Conservation (phyloP, 2,329 filamentous ascomycete species). For the Exophiala spinifera region DNA sequence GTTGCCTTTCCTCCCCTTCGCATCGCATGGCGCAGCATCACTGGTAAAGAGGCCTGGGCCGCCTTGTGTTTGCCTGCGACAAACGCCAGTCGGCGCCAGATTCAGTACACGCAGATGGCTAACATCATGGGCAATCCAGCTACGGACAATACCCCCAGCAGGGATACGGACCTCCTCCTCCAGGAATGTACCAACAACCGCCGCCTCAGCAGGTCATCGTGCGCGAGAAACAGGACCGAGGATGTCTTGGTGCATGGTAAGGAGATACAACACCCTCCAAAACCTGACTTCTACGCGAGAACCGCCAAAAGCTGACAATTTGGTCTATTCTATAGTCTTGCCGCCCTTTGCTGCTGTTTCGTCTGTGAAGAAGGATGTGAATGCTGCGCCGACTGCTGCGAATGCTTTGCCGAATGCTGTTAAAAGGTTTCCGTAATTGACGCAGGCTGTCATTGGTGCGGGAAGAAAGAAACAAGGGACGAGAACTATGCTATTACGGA, state of each 20-base stretch:
- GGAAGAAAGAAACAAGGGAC: neutral
- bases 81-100: no score
- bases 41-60: no score
- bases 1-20: neutral
- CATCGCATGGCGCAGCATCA: no score
- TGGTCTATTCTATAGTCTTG: constrained; percentile 43
- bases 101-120: neutral
- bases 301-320: neutral
- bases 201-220: constrained; percentile 42
- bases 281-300: neutral
- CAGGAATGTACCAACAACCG: constrained; percentile 46
- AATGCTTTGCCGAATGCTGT: constrained; percentile 38
- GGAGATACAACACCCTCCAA: neutral
- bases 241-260: constrained; percentile 53
- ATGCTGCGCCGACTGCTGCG: constrained; percentile 61
- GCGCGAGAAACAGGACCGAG: constrained; percentile 48
- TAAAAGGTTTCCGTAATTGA: constrained; percentile 6
- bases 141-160: constrained; percentile 42
- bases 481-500: neutral
- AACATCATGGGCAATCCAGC: neutral
- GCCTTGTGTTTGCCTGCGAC: no score
- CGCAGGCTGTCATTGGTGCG: neutral
- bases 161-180: constrained; percentile 36
- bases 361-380: constrained; percentile 63
- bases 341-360: constrained; percentile 61